These are phyloP conservation scores for Lablab purpureus DNA, from an alignment of 306 rosid genomes.

Conservation along the genomic window DNA sequence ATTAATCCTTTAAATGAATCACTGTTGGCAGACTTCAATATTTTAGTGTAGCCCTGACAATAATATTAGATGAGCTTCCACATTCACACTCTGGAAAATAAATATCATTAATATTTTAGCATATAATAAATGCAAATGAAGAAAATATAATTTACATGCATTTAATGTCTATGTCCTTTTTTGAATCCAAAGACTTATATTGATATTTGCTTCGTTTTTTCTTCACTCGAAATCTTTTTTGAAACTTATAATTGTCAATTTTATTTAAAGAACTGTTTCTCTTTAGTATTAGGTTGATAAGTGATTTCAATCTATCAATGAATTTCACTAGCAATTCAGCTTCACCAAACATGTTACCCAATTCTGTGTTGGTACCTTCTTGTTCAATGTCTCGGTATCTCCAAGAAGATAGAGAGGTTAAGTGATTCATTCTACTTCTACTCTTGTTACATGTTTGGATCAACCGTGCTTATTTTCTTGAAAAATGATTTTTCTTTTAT, in stretches of 20 bases:
- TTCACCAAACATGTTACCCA: not conserved
- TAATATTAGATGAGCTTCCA: not conserved
- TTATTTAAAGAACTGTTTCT: not conserved
- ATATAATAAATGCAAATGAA: not conserved
- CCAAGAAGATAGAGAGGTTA: conserved; percentile 13
- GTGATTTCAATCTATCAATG: not conserved
- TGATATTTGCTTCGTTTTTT: not conserved
- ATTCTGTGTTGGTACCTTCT: not conserved
- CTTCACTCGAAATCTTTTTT: not conserved
- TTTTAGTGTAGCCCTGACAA: not conserved
- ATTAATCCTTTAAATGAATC: not conserved
- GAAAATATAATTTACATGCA: not conserved
- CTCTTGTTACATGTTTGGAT: not conserved
- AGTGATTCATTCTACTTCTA: not conserved
- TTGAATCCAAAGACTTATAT: not conserved
- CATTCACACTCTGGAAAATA: not conserved
- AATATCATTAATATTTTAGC: not conserved
- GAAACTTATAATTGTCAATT: no score
- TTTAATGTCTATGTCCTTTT: not conserved
- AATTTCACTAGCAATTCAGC: conserved; percentile 14
- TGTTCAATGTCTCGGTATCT: not conserved
- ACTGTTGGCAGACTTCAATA: not conserved
- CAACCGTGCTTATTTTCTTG: not conserved
- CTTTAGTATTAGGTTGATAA: not conserved
- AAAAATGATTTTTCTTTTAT: not conserved